Evolutionary conservation across 1,284 basidiomycete genomes (phyloP), one percentile per base, ranked within the genome.

Genomic region (Leccinum pachyderme): DNA sequence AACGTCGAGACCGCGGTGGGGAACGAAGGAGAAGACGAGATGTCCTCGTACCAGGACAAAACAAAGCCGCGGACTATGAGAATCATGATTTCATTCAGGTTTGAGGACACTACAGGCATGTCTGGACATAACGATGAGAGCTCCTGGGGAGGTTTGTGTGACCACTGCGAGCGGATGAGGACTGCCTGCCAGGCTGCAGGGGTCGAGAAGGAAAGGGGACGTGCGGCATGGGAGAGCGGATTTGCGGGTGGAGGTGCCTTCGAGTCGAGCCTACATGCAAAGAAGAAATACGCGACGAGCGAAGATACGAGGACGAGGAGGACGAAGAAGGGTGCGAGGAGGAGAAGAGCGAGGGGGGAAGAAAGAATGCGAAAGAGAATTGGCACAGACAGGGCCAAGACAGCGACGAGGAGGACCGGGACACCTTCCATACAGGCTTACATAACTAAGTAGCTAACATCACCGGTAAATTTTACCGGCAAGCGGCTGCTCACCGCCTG

Each of bases 151-250:
- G 79, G 76, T 64, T 77, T 86, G 63, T 86, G 81, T 3, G 87
- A 90, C 93, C 93, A 95, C 67, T 87, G 83, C 8, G 88, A 89
- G 27, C 91, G 83, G 41, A 84, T 93, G 45, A 91, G 77, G 41
- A 92, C 87, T 1, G 87, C 91, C 65, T 93, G 89, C 93, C 93
- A 95, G 41, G 93, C 92, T 52, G 93, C 92, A 12, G 91, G 89
- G 1, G 91, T 93, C 7, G 91, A 91, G 74, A 95, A 95, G 3
- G 82, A 80, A 47, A 94, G 77, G 0, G 89, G 88, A 35, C 82
- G 79, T 11, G 89, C 83, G 1, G 86, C 82, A 54, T 73, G 71
- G 13, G 73, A 72, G 25, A 84, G 72, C 35, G 71, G 69, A 53
- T 76, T 75, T 13, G 58, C 61, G 18, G 63, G 57, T 1, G 62